Evolutionary conservation across 2,329 filamentous ascomycete species (phyloP), one percentile per base, ranked within the genome.

Genomic region (Alternaria longipes): DNA sequence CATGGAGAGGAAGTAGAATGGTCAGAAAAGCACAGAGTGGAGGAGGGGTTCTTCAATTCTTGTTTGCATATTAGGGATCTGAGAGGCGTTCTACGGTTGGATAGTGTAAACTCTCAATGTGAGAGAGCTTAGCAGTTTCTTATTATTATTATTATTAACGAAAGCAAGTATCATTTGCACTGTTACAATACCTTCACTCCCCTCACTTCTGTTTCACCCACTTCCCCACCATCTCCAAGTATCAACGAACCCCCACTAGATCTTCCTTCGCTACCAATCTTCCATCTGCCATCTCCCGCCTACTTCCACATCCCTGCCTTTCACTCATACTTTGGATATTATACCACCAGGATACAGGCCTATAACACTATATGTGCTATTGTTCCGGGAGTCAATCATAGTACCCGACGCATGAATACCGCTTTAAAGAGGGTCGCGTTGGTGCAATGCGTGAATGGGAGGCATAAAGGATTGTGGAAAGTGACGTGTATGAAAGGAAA

Each of bases 361-460:
- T 59, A 59, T 55, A 55, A 45, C 34, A 59, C 36, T 59, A 18
- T 54, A 26, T 14, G 16, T 16, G 46, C 12, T 54, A 50, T 49
- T 7, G n/a, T 12, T 22, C 5, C 50, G 56, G 49, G 42, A 54
- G 56, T 22, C 47, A 52, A 41, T n/a, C 30, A 59, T 59, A 59
- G 50, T 54, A 59, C 56, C 42, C 56, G 50, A 18, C 34, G 56
- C 56, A 54, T 54, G 14, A 3, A 24, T 22, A 34, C 4, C 20
- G 44, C 18, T 20, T 14, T 8, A 18, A 20, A 30, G 4, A 45
- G 14, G 22, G 7, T 11, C 16, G 34, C 24, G 36, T 50, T 56
- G 8, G 20, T 28, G 34, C 16, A 30, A 45, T 18, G 42, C 4
- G n/a, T 40, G 11, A 8, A 40, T 9, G 34, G 34, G 6, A 38